Conservation (phyloP, 139 green algal species). For the Picochlorum sp. region DNA sequence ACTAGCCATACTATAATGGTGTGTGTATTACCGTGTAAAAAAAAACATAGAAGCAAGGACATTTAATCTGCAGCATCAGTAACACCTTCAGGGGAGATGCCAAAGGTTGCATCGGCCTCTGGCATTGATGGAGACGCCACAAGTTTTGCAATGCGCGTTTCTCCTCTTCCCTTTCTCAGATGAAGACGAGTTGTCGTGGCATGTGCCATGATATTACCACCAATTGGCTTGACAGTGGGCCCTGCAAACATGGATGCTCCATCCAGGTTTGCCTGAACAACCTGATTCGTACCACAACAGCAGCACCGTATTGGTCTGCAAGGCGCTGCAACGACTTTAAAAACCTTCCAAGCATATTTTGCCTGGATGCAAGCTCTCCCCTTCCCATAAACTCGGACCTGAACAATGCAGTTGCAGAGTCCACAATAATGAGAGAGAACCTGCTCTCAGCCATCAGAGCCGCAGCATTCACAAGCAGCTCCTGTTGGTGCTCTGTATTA, state of each 20-base stretch:
- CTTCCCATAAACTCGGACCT: constrained; percentile 77
- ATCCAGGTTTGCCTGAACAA: constrained; percentile 90
- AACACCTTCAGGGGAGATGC: constrained; percentile 74
- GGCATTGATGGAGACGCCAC: constrained; percentile 83
- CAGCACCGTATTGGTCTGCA: constrained; percentile 93
- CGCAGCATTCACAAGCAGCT: constrained; percentile 79
- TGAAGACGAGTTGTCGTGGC: constrained; percentile 92
- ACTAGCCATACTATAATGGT: constrained; percentile 35
- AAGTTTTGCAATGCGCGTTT: constrained; percentile 75
- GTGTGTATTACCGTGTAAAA: no score
- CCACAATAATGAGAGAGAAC: constrained; percentile 92
- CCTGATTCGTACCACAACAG: constrained; percentile 97
- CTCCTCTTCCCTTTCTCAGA: constrained; percentile 84
- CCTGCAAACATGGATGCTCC: constrained; percentile 84
- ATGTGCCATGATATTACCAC: constrained; percentile 99
- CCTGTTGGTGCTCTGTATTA: constrained; percentile 96
- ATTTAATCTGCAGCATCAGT: constrained; percentile 10
- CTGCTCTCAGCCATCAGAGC: constrained; percentile 87
- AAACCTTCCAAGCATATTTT: constrained; percentile 83
- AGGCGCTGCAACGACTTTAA: constrained; percentile 77
- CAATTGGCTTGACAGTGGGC: constrained; percentile 90
- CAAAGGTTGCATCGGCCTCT: constrained; percentile 88
- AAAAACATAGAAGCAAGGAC: background rate
- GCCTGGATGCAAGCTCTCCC: constrained; percentile 78
- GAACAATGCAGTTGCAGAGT: constrained; percentile 92